Evolutionary conservation across 2,329 filamentous ascomycete genomes (phyloP), one percentile per base, ranked within the genome.

Genomic region (Colletotrichum lindemuthianum): DNA sequence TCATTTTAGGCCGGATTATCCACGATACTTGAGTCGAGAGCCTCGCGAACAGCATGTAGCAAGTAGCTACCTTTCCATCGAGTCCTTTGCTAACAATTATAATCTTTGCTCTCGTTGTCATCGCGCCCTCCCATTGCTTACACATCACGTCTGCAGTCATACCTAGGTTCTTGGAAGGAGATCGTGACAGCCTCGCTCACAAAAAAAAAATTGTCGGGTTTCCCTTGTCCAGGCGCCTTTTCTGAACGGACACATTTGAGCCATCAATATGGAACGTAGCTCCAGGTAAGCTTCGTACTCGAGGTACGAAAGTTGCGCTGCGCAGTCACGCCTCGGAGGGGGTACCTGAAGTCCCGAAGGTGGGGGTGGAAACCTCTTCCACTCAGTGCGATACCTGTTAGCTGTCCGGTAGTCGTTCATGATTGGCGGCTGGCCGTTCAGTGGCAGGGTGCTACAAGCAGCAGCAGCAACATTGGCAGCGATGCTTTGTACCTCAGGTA

Each of bases 231-330:
- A 24, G 24, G 6, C 15, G 13, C 43, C 43, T 45, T 16, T n/a
- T n/a, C 12, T 45, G 4, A 24, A 24, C 24, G 24, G 24, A 24
- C 43, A n/a, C 12, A 45, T 45, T 8, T 24, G 6, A 24, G 59
- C 60, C 37, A 52, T 65, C 63, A 65, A 65, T 16, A 48, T 65
- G 58, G 58, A 56, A 65, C 63, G 37, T 48, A 57, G 63, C 63
- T 65, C 58, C 58, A 24, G 47, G 51, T 10, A 57, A 65, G 63
- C 63, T 65, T 61, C 51, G 58, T 48, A 57, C 63, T 63, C 24
- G 51, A 61, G 51, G 58, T 49, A 63, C 51, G 51, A 48, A 61
- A 61, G 61, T 52, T 65, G 39, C 57, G 51, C 61, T 65, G 39
- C 50, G 59, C 58, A 47, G 61, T 52, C 40, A 41, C 58, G 37